These are phyloP conservation scores for Arthroderma sp. DNA, from an alignment of 2,329 filamentous ascomycete genomes.

Conservation along the genomic window DNA sequence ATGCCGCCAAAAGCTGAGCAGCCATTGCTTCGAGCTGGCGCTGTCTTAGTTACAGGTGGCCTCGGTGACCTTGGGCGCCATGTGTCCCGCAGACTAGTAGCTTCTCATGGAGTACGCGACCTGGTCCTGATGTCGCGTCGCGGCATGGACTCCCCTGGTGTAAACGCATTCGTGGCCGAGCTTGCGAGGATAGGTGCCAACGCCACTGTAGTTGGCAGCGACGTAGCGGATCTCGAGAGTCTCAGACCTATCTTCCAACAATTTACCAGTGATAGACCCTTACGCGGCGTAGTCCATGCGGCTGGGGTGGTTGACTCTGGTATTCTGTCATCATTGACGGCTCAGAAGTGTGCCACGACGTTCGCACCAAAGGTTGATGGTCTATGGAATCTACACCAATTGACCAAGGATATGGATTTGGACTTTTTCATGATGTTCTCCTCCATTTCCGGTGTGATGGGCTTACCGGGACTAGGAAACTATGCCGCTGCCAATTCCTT, in stretches of 20 bases:
- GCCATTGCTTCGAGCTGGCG: neutral
- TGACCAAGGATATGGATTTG: constrained; percentile 3
- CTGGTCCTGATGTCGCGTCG: constrained; percentile 20
- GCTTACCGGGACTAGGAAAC: constrained; percentile 4
- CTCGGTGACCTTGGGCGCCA: constrained; percentile 5
- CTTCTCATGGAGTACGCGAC: constrained; percentile 15
- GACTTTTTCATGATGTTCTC: constrained; percentile 14
- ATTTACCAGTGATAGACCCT: neutral
- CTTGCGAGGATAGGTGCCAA: constrained; percentile 7
- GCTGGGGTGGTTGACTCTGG: constrained; percentile 6
- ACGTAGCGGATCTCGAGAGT: constrained; percentile 7
- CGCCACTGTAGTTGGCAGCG: constrained; percentile 7
- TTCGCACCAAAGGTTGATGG: constrained; percentile 18
- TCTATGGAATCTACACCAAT: constrained; percentile 14
- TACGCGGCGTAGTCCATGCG: constrained; percentile 5
- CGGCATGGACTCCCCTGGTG: constrained; percentile 7
- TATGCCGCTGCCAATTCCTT: constrained; percentile 9
- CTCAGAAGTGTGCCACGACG: constrained; percentile 6
- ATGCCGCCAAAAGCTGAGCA: neutral
- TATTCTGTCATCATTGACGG: neutral
- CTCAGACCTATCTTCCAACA: constrained; percentile 4
- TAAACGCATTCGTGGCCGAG: constrained; percentile 2
- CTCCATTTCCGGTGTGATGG: constrained; percentile 6
- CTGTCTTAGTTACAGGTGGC: constrained; percentile 2
- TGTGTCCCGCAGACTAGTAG: constrained; percentile 4